A percentile compares a stretch with the other conserved stretches of the same genome.
These are phyloP conservation scores for Baorangia bicolor DNA, from an alignment of 768 basidiomycete genomes.

Conservation along the genomic window DNA sequence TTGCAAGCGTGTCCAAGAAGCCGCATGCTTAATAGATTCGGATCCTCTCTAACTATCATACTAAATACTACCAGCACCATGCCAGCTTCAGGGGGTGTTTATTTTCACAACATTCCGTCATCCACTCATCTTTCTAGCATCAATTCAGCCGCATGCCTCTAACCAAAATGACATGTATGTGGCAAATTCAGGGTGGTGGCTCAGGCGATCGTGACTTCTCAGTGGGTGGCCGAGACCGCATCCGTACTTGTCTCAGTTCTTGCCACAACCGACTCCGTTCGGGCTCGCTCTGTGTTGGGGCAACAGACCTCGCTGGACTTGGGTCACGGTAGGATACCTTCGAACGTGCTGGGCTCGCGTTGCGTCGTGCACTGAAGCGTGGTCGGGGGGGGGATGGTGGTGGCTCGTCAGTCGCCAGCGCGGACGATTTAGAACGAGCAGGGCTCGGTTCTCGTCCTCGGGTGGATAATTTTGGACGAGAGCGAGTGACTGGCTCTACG, in stretches of 20 bases:
- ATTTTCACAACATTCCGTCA: slow-evolving; percentile 10
- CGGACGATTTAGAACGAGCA: slow-evolving; percentile 29
- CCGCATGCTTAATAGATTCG: slow-evolving; percentile 19
- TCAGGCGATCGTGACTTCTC: slow-evolving; percentile 40
- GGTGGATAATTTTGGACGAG: slow-evolving; percentile 26
- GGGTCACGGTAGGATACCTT: slow-evolving; percentile 27
- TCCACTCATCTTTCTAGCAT: slow-evolving; percentile 9
- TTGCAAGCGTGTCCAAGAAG: slow-evolving; percentile 15
- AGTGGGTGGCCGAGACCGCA: slow-evolving; percentile 46
- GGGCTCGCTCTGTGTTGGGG: slow-evolving; percentile 35
- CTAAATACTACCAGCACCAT: slow-evolving; percentile 17
- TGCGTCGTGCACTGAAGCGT: slow-evolving; percentile 37
- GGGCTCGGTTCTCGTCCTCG: slow-evolving; percentile 34
- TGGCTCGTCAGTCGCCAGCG: slow-evolving; percentile 20
- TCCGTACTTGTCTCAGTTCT: slow-evolving; percentile 52
- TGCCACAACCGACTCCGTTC: slow-evolving; percentile 51
- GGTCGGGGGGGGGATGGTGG: slow-evolving; percentile 33
- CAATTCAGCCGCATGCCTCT: slow-evolving; percentile 12
- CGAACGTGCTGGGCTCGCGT: slow-evolving; percentile 40
- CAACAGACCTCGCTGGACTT: slow-evolving; percentile 29
- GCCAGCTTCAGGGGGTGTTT: background rate
- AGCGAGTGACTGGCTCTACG: slow-evolving; percentile 25
- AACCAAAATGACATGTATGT: slow-evolving; percentile 13
- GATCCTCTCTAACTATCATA: slow-evolving; percentile 5
- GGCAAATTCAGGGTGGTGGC: slow-evolving; percentile 34